Conservation (phyloP, 106 monocot species). For the Dendrobium chrysotoxum region DNA sequence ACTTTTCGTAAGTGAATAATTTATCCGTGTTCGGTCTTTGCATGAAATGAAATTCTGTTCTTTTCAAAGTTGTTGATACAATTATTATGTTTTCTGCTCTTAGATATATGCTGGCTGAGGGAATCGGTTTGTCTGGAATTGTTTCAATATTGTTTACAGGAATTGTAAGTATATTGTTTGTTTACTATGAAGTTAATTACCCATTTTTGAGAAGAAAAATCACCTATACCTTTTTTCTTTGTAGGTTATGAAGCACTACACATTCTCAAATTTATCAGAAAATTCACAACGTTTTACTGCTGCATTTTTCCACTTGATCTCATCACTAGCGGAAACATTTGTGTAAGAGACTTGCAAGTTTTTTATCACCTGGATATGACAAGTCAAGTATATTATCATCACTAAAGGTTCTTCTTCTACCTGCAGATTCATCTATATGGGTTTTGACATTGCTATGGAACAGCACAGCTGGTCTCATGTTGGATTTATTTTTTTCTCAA, state of each 20-base stretch:
- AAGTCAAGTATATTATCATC: not conserved
- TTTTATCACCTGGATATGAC: not conserved
- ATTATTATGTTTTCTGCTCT: constrained; percentile 8
- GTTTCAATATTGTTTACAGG: constrained; percentile 99
- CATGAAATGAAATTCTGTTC: not conserved
- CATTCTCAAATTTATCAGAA: constrained; percentile 88
- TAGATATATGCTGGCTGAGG: constrained; percentile 98
- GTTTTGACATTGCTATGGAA: constrained; percentile 98
- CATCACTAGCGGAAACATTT: constrained; percentile 97
- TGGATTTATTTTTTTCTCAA: constrained; percentile 96
- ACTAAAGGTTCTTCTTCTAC: not conserved
- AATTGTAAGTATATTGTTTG: constrained; percentile 57
- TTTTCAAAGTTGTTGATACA: not conserved
- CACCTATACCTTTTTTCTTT: not conserved
- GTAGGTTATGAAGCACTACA: constrained; percentile 98
- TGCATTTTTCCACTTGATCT: constrained; percentile 91
- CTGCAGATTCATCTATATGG: constrained; percentile 98
- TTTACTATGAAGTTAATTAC: not conserved
- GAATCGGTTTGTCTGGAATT: constrained; percentile 90
- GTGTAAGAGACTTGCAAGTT: constrained; percentile 53
- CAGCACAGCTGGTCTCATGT: constrained; percentile 98
- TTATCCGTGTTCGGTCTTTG: not conserved
- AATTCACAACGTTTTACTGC: constrained; percentile 82
- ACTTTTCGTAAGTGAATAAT: constrained; percentile 77
- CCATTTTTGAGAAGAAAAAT: not conserved